These are phyloP conservation scores for Penicillium steckii DNA, from an alignment of 495 filamentous ascomycete genomes.

Conservation along the genomic window DNA sequence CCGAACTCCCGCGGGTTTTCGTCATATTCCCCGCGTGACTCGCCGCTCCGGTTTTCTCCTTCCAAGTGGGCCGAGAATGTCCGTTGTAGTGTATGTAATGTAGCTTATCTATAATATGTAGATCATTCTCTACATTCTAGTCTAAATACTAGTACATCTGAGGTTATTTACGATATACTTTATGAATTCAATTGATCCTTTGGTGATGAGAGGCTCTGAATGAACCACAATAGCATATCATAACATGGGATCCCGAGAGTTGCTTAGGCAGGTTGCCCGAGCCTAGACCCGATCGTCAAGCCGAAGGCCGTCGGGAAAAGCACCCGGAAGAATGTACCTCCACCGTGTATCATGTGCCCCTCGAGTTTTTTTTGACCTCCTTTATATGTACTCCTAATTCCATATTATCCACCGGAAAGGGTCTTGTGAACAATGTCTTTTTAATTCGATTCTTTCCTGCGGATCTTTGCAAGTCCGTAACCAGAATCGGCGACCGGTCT, in stretches of 20 bases:
- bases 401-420: no score
- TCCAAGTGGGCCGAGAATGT: not conserved
- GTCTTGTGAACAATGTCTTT: no score
- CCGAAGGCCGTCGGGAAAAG: not conserved
- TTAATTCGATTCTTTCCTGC: not conserved
- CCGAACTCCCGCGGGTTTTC: conserved; percentile 15
- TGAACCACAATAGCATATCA: not conserved
- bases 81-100: not conserved
- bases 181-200: not conserved
- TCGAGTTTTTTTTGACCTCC: not conserved
- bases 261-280: not conserved
- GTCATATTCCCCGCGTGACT: conserved; percentile 27
- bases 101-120: not conserved
- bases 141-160: not conserved
- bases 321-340: not conserved
- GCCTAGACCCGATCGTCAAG: not conserved
- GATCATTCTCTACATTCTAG: not conserved
- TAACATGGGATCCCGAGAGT: no score
- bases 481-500: not conserved
- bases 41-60: conserved; percentile 20
- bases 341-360: not conserved
- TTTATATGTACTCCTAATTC: not conserved
- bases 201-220: not conserved
- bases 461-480: not conserved
- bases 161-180: not conserved